A percentile compares a stretch with the other conserved stretches of the same genome.
Conservation (phyloP, 805 yeast genomes). For the Candida pseudofarinosa region DNA sequence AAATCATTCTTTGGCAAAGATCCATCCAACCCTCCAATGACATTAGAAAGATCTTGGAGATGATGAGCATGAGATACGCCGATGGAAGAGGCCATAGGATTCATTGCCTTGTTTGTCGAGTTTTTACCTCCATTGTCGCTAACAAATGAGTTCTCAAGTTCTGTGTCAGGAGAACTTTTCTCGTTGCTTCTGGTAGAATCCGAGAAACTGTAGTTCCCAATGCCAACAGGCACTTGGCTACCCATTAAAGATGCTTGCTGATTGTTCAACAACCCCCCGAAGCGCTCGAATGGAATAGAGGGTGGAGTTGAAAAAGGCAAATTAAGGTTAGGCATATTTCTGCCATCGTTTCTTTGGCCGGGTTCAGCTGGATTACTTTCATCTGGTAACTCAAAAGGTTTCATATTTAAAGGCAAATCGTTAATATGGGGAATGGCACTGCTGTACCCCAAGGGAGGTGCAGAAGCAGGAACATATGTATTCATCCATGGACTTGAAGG, state of each 20-base stretch:
- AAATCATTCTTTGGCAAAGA: neutral
- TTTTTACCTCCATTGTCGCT: constrained; percentile 3
- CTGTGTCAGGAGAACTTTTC: constrained; percentile 10
- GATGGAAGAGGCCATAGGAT: neutral
- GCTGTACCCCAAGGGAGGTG: constrained; percentile 31
- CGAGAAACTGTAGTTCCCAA: constrained; percentile 2
- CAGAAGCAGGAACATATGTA: constrained; percentile 30
- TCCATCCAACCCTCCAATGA: neutral
- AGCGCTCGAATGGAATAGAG: constrained; percentile 11
- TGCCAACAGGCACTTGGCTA: constrained; percentile 1
- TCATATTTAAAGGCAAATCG: constrained; percentile 13
- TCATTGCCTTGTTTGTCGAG: constrained; percentile 1
- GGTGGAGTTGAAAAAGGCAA: constrained; percentile 24
- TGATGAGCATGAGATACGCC: neutral
- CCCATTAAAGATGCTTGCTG: constrained; percentile 5
- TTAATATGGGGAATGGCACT: constrained; percentile 1
- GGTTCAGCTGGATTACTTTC: constrained; percentile 8
- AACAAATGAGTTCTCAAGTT: constrained; percentile 7
- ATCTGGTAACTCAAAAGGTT: constrained; percentile 24
- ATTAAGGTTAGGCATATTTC: constrained; percentile 10
- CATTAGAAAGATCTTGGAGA: neutral
- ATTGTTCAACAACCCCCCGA: constrained; percentile 20
- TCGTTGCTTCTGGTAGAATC: constrained; percentile 4
- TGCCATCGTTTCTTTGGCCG: constrained; percentile 1
- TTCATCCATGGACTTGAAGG: constrained; percentile 36